Evolutionary conservation across 148 eudicot species (phyloP), one percentile per base, ranked within the genome.

Genomic region (Polygonum aviculare): DNA sequence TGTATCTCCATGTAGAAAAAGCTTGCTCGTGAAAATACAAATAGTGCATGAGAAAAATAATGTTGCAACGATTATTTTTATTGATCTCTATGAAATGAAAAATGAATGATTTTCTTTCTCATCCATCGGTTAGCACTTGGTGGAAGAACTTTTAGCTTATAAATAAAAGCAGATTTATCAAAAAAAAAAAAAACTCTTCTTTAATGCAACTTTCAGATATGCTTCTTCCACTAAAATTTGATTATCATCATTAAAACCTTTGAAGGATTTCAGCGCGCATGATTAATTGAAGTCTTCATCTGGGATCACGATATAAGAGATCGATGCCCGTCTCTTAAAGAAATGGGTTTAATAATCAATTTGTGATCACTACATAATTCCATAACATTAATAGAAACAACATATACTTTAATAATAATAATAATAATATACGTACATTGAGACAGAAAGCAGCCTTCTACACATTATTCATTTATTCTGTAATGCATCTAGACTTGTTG

Each of bases 181-280:
- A 7, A 65, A 67, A 9, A 67, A 38, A 36, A 67, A 19, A 67
- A 38, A 36, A 67, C 21, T 36, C 69, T 67, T 36, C 45, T 67
- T 67, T 67, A 67, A 67, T 67, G 22, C 44, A 67, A 38, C 72
- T 67, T 67, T 67, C 36, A 15, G 44, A 15, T 36, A 67, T 67
- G 72, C 72, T 67, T 12, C 72, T 67, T 36, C 72, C 72, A 67
- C 72, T 33, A 5, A 36, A 67, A 67, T 67, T 35, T 67, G 45
- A 38, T 67, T 36, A 67, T 38, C 72, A 67, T 38, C 72, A 67
- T 67, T 67, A 67, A 60, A 67, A 36, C 44, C 72, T 15, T 67
- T 67, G 21, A 36, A 67, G 19, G 35, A 36, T 31, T 16, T 67
- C 18, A 63, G 69, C n/a, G n/a, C n/a, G n/a, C 12, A 38, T 36